These are phyloP conservation scores for Botryotinia convoluta DNA, from an alignment of 2,329 filamentous ascomycete genomes.

Conservation along the genomic window DNA sequence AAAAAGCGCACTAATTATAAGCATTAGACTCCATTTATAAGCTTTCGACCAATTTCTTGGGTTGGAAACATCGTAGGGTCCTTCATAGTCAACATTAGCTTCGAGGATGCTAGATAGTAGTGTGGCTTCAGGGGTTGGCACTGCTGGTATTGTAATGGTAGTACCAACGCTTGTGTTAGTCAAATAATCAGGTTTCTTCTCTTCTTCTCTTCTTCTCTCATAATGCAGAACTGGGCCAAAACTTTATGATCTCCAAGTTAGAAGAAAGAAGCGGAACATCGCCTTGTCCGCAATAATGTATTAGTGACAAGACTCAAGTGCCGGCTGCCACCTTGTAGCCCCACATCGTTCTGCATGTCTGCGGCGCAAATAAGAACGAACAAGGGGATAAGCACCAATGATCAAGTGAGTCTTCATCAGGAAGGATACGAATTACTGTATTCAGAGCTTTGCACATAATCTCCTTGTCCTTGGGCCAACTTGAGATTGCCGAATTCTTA, in stretches of 20 bases:
- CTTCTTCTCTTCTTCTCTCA: not conserved
- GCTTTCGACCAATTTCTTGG: constrained; percentile 8
- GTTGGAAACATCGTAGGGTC: not conserved
- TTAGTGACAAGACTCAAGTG: not conserved
- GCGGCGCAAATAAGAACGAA: not conserved
- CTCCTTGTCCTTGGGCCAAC: not conserved
- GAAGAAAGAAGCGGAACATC: not conserved
- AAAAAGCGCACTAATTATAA: not conserved
- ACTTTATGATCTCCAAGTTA: not conserved
- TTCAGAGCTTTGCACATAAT: not conserved
- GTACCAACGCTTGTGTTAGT: not conserved
- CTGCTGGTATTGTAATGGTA: not conserved
- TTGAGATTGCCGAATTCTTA: not conserved
- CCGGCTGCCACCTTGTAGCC: not conserved
- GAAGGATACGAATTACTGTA: no score
- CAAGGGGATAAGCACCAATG: not conserved
- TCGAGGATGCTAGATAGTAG: not conserved
- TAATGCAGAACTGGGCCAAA: not conserved
- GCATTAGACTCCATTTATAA: constrained; percentile 7
- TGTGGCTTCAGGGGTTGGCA: not conserved
- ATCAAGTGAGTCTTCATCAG: not conserved
- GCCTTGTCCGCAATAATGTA: not conserved
- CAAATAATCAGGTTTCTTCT: not conserved
- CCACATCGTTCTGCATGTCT: not conserved
- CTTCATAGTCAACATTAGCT: not conserved